phyloP scores from a whole-genome alignment of 2,329 filamentous ascomycete genomes.

The Diaporthe sp. region DNA sequence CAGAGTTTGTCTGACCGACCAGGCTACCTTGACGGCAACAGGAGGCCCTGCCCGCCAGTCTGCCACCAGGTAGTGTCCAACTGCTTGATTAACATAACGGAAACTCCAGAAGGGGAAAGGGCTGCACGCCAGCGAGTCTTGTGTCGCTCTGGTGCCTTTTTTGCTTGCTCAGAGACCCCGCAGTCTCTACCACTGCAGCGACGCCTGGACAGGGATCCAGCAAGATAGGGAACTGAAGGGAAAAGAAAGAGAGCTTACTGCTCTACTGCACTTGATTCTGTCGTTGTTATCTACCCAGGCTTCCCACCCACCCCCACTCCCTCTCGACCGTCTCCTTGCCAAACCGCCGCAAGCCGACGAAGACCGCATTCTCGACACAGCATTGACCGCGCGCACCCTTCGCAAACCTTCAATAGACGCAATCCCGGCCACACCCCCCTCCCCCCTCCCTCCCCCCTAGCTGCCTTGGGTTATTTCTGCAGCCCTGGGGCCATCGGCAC shows the following conservation, averaged over 20 bases:
- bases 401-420: conserved; percentile 34
- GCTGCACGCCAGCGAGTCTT: conserved; percentile 24
- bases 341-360: conserved; percentile 43
- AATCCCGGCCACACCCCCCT: neutral
- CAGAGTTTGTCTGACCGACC: conserved; percentile 8
- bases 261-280: neutral
- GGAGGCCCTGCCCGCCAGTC: neutral
- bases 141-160: conserved; percentile 9
- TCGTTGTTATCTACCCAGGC: conserved; percentile 28
- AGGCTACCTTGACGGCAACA: conserved; percentile 20
- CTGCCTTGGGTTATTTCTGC: conserved; percentile 20
- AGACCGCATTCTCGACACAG: conserved; percentile 34
- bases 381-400: conserved; percentile 34
- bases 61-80: neutral
- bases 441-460: neutral
- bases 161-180: conserved; percentile 21
- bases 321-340: conserved; percentile 25
- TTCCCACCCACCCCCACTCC: conserved; percentile 33
- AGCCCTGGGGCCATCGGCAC: conserved; percentile 36
- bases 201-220: conserved; percentile 18
- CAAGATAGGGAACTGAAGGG: neutral
- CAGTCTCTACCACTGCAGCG: conserved; percentile 4
- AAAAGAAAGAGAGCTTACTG: neutral
- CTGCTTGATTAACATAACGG: conserved; percentile 22
- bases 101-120: conserved; percentile 31